Evolutionary conservation across 495 filamentous ascomycete species (phyloP).

Genomic region (Immersiella caudata): DNA sequence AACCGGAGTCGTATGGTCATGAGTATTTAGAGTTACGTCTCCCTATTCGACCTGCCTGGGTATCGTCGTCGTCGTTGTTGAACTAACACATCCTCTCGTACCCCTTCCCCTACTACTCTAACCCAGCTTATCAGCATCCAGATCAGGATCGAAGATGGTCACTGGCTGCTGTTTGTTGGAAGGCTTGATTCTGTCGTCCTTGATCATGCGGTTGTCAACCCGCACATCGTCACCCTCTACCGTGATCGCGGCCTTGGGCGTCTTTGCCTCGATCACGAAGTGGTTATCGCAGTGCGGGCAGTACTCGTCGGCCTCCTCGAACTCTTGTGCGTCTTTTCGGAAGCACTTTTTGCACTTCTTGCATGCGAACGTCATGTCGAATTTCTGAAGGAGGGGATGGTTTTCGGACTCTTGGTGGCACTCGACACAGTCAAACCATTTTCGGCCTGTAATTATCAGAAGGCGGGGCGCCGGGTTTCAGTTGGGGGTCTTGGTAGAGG

Average conservation of each 20-base stretch:
- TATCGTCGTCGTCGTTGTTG: conserved; percentile 7
- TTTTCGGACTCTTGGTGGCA: conserved; percentile 83
- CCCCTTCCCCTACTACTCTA: conserved; percentile 40
- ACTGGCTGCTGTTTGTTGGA: conserved; percentile 49
- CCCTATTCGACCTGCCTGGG: conserved; percentile 5
- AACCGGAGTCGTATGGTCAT: neutral
- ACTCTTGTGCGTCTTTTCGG: conserved; percentile 86
- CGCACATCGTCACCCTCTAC: conserved; percentile 90
- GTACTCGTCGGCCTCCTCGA: conserved; percentile 98
- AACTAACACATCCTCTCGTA: neutral
- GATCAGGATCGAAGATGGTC: conserved; percentile 73
- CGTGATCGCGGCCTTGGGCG: conserved; percentile 75
- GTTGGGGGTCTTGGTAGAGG: neutral
- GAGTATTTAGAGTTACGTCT: neutral
- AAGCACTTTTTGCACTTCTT: conserved; percentile 99
- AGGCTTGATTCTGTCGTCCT: conserved; percentile 78
- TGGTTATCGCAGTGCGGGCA: conserved; percentile 99
- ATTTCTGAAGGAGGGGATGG: conserved; percentile 72
- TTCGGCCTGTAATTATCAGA: conserved; percentile 60
- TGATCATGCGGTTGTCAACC: conserved; percentile 85
- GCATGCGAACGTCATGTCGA: conserved; percentile 93
- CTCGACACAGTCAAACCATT: conserved; percentile 99
- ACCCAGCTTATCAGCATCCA: conserved; percentile 73
- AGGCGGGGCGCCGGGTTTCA: conserved; percentile 2
- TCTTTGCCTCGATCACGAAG: conserved; percentile 86